Base-by-base conservation (phyloP, 2,329 filamentous ascomycete species). In the Waltergamsia citrina region DNA sequence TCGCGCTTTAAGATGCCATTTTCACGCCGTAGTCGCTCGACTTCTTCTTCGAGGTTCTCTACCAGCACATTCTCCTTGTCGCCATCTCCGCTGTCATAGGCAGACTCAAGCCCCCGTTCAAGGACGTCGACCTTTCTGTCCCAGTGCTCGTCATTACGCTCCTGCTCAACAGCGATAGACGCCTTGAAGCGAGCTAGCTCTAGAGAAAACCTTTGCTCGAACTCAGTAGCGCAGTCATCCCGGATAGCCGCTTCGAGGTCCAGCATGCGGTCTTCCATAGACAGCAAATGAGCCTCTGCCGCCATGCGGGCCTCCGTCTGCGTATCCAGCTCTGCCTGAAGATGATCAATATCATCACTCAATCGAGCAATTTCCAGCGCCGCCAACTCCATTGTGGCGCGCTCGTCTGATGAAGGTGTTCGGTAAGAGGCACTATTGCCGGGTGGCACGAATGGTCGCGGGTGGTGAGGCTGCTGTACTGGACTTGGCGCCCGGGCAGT, bases 181-280 rank as follows among this genome's bases (percentile, higher is more conserved):
- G 71, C 73, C 51, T 90, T 81, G 83, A 86, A 95, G n/a, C 85
- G 69, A 8, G 74, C 70, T 54, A 85, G 74, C 53, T 95, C 87
- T 10, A 79, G 62, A 15, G 78, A 73, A 30, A 95, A 69, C 9
- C 77, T 74, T 38, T 73, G 65, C 50, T 98, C 92, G 64, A 94
- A 93, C 50, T 95, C 92, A 3, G 64, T 68, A 45, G 79, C 88
- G 46, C 88, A 90, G 45, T 96, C 90, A 49, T 95, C 90, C 16
- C 92, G 79, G 20, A 96, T 75, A 6, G 81, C 80, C 45, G 84
- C 78, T 53, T 98, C 92, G 10, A 94, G 64, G 33, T 79, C 74
- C 5, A 76, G 45, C 47, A 78, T 62, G 5, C 70, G 57, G 17
- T 85, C 77, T 28, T 85, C 74, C 59, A 84, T 78, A 4, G 76